A percentile compares a stretch with the other conserved stretches of the same genome.
These are phyloP conservation scores for Mycena indigotica DNA, from an alignment of 768 basidiomycete genomes.

Conservation along the genomic window DNA sequence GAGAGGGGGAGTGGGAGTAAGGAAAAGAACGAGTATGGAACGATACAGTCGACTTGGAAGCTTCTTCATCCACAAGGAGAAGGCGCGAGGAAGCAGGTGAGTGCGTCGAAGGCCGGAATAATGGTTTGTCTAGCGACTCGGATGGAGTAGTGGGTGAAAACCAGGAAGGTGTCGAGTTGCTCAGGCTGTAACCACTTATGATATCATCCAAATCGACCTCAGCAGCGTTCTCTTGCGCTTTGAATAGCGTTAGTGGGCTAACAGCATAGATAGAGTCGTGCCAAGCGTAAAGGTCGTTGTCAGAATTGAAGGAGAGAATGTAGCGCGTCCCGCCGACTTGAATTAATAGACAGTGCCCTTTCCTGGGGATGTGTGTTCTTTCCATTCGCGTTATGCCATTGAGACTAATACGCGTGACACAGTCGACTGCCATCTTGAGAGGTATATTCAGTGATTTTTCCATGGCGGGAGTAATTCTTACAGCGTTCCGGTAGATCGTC, in stretches of 20 bases:
- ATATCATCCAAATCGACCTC: constrained; percentile 20
- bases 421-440: constrained; percentile 9
- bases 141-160: neutral
- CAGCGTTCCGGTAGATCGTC: constrained; percentile 18
- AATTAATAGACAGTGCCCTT: constrained; percentile 15
- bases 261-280: constrained; percentile 16
- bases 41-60: neutral
- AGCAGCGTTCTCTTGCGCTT: neutral
- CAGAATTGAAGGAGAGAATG: constrained; percentile 4
- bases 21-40: neutral
- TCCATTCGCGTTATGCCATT: constrained; percentile 18
- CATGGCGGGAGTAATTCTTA: neutral
- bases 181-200: constrained; percentile 14
- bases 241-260: constrained; percentile 20
- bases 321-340: constrained; percentile 7
- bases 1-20: neutral
- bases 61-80: constrained; percentile 9
- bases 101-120: constrained; percentile 11
- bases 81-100: constrained; percentile 16
- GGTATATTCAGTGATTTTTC: neutral
- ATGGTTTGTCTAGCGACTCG: neutral
- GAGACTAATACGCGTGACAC: constrained; percentile 7
- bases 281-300: constrained; percentile 19
- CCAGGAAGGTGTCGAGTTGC: neutral
- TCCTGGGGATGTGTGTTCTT: constrained; percentile 15